A percentile compares a stretch with the other conserved stretches of the same genome.
Conservation (phyloP, 1,139 yeast genomes). For the Starmera stellimalicola region DNA sequence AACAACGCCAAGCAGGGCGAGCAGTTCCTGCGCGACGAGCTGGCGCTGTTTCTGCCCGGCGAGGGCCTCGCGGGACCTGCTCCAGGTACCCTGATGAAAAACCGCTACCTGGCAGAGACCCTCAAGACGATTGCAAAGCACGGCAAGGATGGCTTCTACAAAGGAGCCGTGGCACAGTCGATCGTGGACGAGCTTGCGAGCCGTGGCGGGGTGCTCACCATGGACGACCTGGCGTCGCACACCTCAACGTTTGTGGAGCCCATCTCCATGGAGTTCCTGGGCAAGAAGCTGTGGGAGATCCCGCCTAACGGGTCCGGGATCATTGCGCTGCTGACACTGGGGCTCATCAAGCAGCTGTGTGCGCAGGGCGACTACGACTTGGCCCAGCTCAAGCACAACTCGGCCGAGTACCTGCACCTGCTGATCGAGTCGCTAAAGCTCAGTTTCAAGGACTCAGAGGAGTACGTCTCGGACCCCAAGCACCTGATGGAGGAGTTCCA, state of each 20-base stretch:
- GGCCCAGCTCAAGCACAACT: constrained; percentile 46
- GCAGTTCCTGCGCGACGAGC: constrained; percentile 22
- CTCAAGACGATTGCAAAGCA: constrained; percentile 40
- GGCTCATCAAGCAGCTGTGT: constrained; percentile 50
- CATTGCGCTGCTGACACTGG: constrained; percentile 61
- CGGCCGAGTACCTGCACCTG: constrained; percentile 61
- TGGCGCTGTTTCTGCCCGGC: constrained; percentile 30
- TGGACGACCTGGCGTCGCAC: constrained; percentile 48
- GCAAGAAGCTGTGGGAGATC: constrained; percentile 55
- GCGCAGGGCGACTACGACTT: constrained; percentile 37
- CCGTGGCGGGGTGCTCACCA: constrained; percentile 47
- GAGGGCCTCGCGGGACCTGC: constrained; percentile 35
- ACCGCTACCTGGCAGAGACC: constrained; percentile 44
- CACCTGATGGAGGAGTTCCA: constrained; percentile 21
- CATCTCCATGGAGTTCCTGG: constrained; percentile 37
- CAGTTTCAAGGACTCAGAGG: constrained; percentile 72
- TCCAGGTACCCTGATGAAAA: constrained; percentile 52
- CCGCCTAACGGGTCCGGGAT: constrained; percentile 82
- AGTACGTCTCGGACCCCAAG: constrained; percentile 55
- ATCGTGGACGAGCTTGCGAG: constrained; percentile 45
- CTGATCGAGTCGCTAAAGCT: constrained; percentile 63
- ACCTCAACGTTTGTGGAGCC: constrained; percentile 56
- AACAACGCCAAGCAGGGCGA: constrained; percentile 27
- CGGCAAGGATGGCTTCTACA: constrained; percentile 62
- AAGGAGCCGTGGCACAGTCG: constrained; percentile 57